Evolutionary conservation across 2,329 filamentous ascomycete genomes (phyloP), one percentile per base, ranked within the genome.

Genomic region (Aspergillus hortae): DNA sequence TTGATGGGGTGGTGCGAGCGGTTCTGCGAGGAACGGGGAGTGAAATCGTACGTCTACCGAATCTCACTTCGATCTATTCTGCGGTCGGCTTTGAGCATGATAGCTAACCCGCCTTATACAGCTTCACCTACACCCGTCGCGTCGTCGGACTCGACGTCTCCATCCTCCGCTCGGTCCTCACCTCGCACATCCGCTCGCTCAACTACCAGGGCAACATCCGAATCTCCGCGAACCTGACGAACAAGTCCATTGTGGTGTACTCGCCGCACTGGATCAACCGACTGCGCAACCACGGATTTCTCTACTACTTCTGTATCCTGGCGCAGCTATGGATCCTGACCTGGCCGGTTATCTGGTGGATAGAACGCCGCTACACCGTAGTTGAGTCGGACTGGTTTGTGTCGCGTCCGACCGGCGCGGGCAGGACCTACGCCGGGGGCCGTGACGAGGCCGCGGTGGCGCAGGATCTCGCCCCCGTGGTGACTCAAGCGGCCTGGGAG

Each of bases 271-370:
- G 67, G 63, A 61, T 73, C 44, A 74, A 74, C 55, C 62, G 53
- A 2, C 48, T 69, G 1, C 68, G 71, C n/a, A 61, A 63, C 6
- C 70, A 70, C 47, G 30, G n/a, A 6, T 65, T 59, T 32, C 57
- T 71, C 6, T 74, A 65, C 60, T 73, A 64, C 65, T 7, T 38
- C 3, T 65, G 65, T 27, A 63, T 73, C 9, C 58, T 74, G 33
- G 57, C 71, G 6, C 71, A 73, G 48, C 61, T 74, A 6, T 74
- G 71, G 71, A 63, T 73, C 44, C 56, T 74, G 44, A 61, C 69
- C 6, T 74, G 71, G 70, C 71, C 71, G 0, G 53, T 71, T 1
- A 69, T 74, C 38, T 66, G 65, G 56, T 47, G 72, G 1, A 52
- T 73, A 30, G 71, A 74, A 47, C 67, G 62, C 32, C 65, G 67